These are phyloP conservation scores for Carex pumila DNA, from an alignment of 176 grass and related monocot genomes.

Conservation along the genomic window DNA sequence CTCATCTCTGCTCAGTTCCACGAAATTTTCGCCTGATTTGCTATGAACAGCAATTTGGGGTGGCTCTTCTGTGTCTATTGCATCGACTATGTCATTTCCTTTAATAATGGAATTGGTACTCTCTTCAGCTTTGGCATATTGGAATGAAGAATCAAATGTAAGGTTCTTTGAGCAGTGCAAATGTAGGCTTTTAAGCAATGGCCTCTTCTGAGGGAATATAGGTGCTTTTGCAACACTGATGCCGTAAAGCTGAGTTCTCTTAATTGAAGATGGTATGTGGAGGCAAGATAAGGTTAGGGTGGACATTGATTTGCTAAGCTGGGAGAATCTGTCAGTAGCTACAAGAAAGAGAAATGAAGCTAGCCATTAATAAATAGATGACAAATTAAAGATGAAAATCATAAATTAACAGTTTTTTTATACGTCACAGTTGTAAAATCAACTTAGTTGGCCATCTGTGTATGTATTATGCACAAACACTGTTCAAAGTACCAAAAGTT, in stretches of 20 bases:
- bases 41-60: conserved; percentile 44
- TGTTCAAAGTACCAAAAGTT: neutral
- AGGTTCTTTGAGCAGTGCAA: conserved; percentile 44
- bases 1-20: conserved; percentile 37
- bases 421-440: neutral
- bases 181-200: conserved; percentile 24
- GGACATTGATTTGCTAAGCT: conserved; percentile 9
- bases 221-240: conserved; percentile 17
- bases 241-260: conserved; percentile 18
- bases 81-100: conserved; percentile 45
- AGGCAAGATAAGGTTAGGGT: neutral
- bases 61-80: conserved; percentile 57
- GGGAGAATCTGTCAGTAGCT: neutral
- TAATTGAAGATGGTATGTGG: neutral
- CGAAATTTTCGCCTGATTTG: conserved; percentile 1
- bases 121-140: conserved; percentile 44
- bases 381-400: neutral
- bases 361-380: neutral
- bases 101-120: conserved; percentile 40
- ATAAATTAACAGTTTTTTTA: neutral
- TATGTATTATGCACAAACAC: neutral
- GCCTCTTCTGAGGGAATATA: conserved; percentile 24
- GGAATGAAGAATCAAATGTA: conserved; percentile 56
- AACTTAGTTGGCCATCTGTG: neutral
- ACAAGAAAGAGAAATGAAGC: neutral